These are phyloP conservation scores for Thraustotheca clavata DNA, from an alignment of 352 stramenopile genomes.

Conservation along the genomic window DNA sequence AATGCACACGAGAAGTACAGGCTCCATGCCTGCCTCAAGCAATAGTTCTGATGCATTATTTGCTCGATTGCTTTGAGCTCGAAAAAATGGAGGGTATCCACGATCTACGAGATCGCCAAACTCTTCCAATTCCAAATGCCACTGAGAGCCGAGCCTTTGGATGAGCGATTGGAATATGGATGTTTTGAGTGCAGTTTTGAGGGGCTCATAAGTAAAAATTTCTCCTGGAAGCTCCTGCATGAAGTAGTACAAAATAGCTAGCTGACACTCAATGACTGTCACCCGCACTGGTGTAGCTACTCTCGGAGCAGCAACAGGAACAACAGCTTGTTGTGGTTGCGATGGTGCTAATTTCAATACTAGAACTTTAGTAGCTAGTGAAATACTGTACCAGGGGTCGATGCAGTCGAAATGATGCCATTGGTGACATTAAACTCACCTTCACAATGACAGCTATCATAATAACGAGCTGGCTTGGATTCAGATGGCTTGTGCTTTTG, in stretches of 20 bases:
- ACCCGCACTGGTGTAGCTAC: background rate
- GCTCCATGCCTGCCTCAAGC: too few relatives aligned
- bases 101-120: too few relatives aligned
- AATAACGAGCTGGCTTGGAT: background rate
- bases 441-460: conserved; percentile 11
- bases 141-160: too few relatives aligned
- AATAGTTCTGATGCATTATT: too few relatives aligned
- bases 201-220: background rate
- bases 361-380: background rate
- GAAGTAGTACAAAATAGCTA: background rate
- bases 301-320: background rate
- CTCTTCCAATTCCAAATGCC: too few relatives aligned
- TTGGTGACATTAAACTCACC: conserved; percentile 16
- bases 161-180: too few relatives aligned
- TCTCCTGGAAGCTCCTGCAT: background rate
- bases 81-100: too few relatives aligned
- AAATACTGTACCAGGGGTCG: background rate
- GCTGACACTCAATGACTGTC: background rate
- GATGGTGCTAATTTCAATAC: too few relatives aligned
- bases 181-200: too few relatives aligned
- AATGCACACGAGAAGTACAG: background rate
- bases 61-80: too few relatives aligned
- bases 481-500: conserved; percentile 18
- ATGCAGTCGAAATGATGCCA: background rate
- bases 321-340: background rate